phyloP scores from a whole-genome alignment of 2,329 filamentous ascomycete genomes.

The Verticillium longisporum region DNA sequence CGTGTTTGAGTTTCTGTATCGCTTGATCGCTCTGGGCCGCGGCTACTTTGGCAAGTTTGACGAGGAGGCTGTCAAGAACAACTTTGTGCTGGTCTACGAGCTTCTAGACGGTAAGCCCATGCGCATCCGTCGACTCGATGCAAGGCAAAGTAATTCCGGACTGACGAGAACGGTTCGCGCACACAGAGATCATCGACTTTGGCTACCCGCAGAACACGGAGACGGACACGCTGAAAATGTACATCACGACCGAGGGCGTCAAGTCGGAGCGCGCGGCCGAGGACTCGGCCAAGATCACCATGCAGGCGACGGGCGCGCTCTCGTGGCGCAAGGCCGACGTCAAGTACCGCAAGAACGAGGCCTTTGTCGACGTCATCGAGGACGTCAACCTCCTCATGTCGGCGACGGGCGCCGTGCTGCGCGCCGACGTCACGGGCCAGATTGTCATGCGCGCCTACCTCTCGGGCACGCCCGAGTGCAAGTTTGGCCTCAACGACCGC shows the following conservation, averaged over 20 bases:
- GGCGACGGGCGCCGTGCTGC: conserved; percentile 88
- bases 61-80: conserved; percentile 99
- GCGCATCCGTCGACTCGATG: neutral
- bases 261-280: conserved; percentile 82
- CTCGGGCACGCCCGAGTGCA: conserved; percentile 94
- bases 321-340: conserved; percentile 97
- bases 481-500: conserved; percentile 95
- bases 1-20: conserved; percentile 96
- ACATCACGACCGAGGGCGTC: conserved; percentile 98
- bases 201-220: conserved; percentile 99
- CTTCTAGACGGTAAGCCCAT: conserved; percentile 71
- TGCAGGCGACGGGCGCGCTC: conserved; percentile 95
- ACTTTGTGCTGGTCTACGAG: conserved; percentile 98
- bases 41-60: conserved; percentile 99
- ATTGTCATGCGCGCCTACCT: conserved; percentile 99
- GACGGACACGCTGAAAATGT: conserved; percentile 98
- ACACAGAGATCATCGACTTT: conserved; percentile 90
- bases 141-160: neutral
- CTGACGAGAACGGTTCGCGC: no score
- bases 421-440: conserved; percentile 93
- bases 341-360: conserved; percentile 99
- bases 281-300: conserved; percentile 96
- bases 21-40: conserved; percentile 81
- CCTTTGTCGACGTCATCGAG: conserved; percentile 98
- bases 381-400: conserved; percentile 99